Evolutionary conservation across 805 yeast genomes (phyloP).

Genomic region (Starmerella sp.): DNA sequence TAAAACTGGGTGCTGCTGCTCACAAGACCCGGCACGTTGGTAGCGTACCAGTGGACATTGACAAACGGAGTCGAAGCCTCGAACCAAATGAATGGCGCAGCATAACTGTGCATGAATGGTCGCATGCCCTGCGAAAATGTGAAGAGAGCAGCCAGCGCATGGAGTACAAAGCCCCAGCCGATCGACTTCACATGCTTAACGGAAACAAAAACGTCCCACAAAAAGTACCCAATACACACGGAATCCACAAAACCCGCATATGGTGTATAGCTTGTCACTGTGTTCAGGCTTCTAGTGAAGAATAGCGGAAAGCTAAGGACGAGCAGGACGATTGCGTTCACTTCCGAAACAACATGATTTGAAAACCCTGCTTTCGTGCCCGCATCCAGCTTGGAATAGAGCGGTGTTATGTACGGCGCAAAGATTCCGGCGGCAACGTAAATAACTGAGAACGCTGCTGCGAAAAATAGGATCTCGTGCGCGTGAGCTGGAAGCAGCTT

Average conservation of each 20-base stretch:
- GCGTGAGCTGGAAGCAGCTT: constrained; percentile 27
- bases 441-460: constrained; percentile 48
- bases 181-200: constrained; percentile 48
- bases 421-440: constrained; percentile 41
- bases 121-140: constrained; percentile 53
- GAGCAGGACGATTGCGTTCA: constrained; percentile 64
- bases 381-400: constrained; percentile 38
- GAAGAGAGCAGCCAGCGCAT: constrained; percentile 69
- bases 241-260: constrained; percentile 64
- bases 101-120: constrained; percentile 72
- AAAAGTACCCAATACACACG: constrained; percentile 69
- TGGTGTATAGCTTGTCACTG: constrained; percentile 58
- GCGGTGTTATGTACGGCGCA: constrained; percentile 30
- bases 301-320: constrained; percentile 52
- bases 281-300: constrained; percentile 44
- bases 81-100: constrained; percentile 70
- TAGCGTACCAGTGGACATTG: constrained; percentile 82
- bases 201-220: constrained; percentile 80
- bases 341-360: constrained; percentile 78
- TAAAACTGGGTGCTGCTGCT: constrained; percentile 42
- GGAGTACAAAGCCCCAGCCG: constrained; percentile 72
- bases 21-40: constrained; percentile 61
- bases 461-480: constrained; percentile 60
- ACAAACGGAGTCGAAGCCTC: constrained; percentile 93
- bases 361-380: constrained; percentile 76